Conservation (phyloP, 768 basidiomycete genomes). For the Mycena alexandri region DNA sequence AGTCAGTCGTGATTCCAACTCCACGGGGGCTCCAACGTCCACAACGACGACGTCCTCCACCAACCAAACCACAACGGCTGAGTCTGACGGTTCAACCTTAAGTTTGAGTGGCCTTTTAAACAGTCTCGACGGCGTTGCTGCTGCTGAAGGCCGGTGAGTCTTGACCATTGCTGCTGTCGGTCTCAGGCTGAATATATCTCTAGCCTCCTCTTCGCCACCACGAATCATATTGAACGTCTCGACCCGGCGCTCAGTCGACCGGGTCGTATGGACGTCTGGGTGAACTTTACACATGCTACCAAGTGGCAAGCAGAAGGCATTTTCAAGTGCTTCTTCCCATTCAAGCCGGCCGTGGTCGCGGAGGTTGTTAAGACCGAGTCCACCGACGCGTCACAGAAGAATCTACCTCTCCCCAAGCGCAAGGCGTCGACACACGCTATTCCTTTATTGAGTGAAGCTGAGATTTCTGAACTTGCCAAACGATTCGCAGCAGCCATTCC, state of each 20-base stretch:
- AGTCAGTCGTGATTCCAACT: conserved; percentile 83
- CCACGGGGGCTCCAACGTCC: conserved; percentile 78
- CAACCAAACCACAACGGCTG: conserved; percentile 56
- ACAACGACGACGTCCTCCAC: conserved; percentile 57
- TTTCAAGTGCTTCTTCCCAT: conserved; percentile 95
- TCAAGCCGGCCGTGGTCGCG: conserved; percentile 55
- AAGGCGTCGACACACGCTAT: conserved; percentile 69
- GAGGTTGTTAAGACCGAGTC: conserved; percentile 40
- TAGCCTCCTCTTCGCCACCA: conserved; percentile 90
- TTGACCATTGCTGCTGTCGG: conserved; percentile 12
- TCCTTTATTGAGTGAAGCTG: conserved; percentile 79
- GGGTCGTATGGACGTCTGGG: conserved; percentile 94
- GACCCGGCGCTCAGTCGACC: conserved; percentile 91
- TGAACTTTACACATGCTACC: conserved; percentile 91
- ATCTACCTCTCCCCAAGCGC: conserved; percentile 76
- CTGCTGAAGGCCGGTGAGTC: conserved; percentile 86
- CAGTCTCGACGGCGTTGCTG: conserved; percentile 88
- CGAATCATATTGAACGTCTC: conserved; percentile 93
- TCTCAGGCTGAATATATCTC: conserved; percentile 28
- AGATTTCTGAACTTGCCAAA: conserved; percentile 83
- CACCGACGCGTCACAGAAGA: conserved; percentile 70
- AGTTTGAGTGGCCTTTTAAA: conserved; percentile 89
- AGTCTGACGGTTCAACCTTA: conserved; percentile 80
- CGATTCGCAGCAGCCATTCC: conserved; percentile 87
- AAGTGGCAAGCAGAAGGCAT: conserved; percentile 95